Conservation (phyloP, 257 asterid species). For the Nyctanthes arbortristis region DNA sequence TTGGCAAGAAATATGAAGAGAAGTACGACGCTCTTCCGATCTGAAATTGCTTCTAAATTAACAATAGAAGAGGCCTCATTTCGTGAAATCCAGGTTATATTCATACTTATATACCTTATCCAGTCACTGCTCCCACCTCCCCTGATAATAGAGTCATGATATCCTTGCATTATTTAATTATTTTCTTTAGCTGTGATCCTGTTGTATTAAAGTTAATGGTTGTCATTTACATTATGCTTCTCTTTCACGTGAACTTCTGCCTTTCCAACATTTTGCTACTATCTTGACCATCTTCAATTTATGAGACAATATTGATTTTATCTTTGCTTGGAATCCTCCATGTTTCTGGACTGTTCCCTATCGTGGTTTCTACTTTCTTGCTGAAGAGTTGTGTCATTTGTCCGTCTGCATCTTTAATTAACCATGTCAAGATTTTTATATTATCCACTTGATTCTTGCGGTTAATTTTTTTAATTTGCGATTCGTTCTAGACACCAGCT, state of each 20-base stretch:
- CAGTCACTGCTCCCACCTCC: background rate
- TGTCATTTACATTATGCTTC: background rate
- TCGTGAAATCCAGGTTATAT: constrained; percentile 78
- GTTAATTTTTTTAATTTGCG: constrained; percentile 3
- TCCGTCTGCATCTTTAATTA: background rate
- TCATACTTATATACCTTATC: constrained; percentile 5
- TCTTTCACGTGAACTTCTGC: background rate
- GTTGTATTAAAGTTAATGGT: background rate
- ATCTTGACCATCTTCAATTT: background rate
- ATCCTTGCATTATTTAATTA: background rate
- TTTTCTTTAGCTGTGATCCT: background rate
- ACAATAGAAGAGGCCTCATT: constrained; percentile 94
- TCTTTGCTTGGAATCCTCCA: background rate
- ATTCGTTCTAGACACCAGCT: background rate
- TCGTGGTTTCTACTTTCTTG: background rate
- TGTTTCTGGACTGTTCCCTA: background rate
- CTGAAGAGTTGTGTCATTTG: background rate
- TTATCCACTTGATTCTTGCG: constrained; percentile 9
- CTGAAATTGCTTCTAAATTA: constrained; percentile 91
- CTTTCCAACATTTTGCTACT: background rate
- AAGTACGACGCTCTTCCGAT: constrained; percentile 86
- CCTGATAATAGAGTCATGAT: background rate
- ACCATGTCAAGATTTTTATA: background rate
- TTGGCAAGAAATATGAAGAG: constrained; percentile 92
- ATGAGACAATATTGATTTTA: background rate